Evolutionary conservation across 805 yeast species (phyloP), one percentile per base, ranked within the genome.

Genomic region (Saccharomycopsis babjevae): DNA sequence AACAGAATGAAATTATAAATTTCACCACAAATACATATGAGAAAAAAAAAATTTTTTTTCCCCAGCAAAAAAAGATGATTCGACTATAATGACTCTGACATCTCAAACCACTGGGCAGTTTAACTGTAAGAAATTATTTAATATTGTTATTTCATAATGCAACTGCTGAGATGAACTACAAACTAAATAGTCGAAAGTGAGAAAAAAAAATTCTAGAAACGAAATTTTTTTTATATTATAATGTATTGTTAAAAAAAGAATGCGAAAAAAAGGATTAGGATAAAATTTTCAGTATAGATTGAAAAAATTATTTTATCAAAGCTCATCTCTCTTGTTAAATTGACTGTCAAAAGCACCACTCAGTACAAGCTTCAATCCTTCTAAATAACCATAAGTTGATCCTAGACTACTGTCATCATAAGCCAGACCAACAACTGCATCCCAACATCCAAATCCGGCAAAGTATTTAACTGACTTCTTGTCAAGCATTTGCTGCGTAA

Each of bases 381-480:
- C 28, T 10, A 63, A 15, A 39, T 63, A 63, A 34, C 34, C 46
- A 38, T 52, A 28, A 1, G 38, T 10, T 6, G 18, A 20, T 1
- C 64, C 62, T n/a, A 58, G 25, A 16, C 59, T 36, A 18, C 40
- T 42, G 32, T 62, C 63, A 13, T 32, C 22, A 36, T 46, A 25
- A 11, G 30, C 52, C 46, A 56, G 56, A 20, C 65, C 63, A 8
- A 58, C 65, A 8, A 40, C 57, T 6, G 64, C 65, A 54, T 63
- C 65, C 65, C 64, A 63, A 39, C 60, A 50, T 16, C 57, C 65
- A 43, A 63, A 52, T 7, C 65, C 65, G 16, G 50, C 60, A n/a
- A 63, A 56, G 15, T 25, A 61, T 13, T 54, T 22, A 2, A 6
- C 43, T 4, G 36, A 18, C 13, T 56, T 58, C 18, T 61, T 61